Evolutionary conservation across 805 yeast genomes (phyloP).

Genomic region (Candida loeiensis): DNA sequence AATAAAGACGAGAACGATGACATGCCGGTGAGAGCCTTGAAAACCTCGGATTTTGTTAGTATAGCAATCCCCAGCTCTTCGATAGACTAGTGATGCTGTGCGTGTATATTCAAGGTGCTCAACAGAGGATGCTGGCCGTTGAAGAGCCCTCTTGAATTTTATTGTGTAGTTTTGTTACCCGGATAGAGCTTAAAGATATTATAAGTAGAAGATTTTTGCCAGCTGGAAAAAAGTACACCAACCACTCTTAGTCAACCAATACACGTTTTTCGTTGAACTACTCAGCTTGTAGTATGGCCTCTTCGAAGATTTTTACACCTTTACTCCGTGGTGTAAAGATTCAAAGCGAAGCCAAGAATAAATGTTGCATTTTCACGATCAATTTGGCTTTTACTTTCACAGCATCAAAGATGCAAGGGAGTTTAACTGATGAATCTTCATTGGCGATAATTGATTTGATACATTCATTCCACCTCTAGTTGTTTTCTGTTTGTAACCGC

Average conservation of each 20-base stretch:
- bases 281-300: slow-evolving; percentile 17
- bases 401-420: slow-evolving; percentile 19
- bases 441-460: slow-evolving; percentile 30
- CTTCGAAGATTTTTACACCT: slow-evolving; percentile 33
- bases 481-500: not conserved
- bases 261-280: not conserved
- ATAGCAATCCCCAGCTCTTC: slow-evolving; percentile 15
- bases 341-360: slow-evolving; percentile 34
- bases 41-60: slow-evolving; percentile 58
- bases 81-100: slow-evolving; percentile 5
- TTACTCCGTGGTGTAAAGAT: slow-evolving; percentile 27
- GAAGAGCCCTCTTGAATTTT: too few species aligned
- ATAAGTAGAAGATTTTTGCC: not conserved
- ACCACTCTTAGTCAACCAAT: not conserved
- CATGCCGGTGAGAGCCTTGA: slow-evolving; percentile 57
- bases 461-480: slow-evolving; percentile 16
- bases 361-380: slow-evolving; percentile 15
- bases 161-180: slow-evolving; percentile 7
- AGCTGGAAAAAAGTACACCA: not conserved
- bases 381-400: slow-evolving; percentile 17
- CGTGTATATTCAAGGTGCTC: too few species aligned
- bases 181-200: not conserved
- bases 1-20: slow-evolving; percentile 24
- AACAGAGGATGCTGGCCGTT: too few species aligned
- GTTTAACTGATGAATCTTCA: slow-evolving; percentile 21